Conservation (phyloP, 2,329 filamentous ascomycete genomes). For the Beauveria sp. region DNA sequence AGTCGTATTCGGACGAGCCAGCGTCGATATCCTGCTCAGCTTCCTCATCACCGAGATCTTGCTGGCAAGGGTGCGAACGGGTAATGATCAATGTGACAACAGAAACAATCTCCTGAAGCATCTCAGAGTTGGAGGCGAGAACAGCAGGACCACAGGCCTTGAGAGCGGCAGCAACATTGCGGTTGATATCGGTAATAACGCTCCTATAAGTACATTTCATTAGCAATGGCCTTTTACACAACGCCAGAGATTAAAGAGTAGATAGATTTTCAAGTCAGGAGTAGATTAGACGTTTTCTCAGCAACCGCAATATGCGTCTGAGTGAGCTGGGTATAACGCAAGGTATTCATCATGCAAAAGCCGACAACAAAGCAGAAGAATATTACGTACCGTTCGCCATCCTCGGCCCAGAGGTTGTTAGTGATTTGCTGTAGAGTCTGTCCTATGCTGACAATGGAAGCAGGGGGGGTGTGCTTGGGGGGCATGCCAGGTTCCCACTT, state of each 20-base stretch:
- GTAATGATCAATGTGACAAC: conserved; percentile 73
- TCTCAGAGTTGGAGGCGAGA: conserved; percentile 58
- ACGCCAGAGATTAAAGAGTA: conserved; percentile 16
- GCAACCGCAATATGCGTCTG: conserved; percentile 84
- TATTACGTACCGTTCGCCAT: conserved; percentile 79
- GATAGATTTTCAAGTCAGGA: conserved; percentile 25
- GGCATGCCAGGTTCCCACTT: conserved; percentile 91
- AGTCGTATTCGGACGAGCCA: conserved; percentile 92
- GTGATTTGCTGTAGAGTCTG: conserved; percentile 80
- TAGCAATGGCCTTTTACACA: conserved; percentile 27
- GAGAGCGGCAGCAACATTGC: conserved; percentile 81
- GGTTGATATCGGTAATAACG: conserved; percentile 91
- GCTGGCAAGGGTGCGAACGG: conserved; percentile 86
- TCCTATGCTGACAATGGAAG: conserved; percentile 75
- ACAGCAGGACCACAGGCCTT: conserved; percentile 86
- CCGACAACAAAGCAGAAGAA: conserved; percentile 16
- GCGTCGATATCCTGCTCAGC: conserved; percentile 64
- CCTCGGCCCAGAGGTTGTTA: conserved; percentile 77
- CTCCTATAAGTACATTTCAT: conserved; percentile 46
- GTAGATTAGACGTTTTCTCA: conserved; percentile 63
- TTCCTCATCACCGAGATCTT: conserved; percentile 76
- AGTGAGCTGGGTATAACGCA: conserved; percentile 99
- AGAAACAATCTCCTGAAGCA: conserved; percentile 68
- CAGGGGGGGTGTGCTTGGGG: conserved; percentile 68
- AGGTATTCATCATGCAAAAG: conserved; percentile 67